Base-by-base conservation (phyloP, 495 filamentous ascomycete species). In the Penicillium parvum region DNA sequence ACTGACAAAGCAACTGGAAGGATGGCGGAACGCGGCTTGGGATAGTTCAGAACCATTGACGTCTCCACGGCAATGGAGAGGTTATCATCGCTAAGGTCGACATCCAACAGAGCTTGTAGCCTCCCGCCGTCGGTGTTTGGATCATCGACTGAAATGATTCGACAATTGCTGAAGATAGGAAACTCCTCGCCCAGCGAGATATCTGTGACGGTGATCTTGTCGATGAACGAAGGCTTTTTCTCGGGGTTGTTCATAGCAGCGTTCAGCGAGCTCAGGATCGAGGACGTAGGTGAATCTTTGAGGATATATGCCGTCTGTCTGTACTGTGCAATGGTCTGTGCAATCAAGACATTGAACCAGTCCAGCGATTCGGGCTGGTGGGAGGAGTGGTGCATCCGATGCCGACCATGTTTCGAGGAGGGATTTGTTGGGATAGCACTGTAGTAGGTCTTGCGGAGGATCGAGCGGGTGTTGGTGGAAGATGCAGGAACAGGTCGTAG, bases 341-440 rank as follows among this genome's bases (percentile, higher is more conserved):
- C 94, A 40, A 97, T 83, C 42, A 98, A 74, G 17, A 98, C 92
- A 63, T 98, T 98, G 74, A 98, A 97, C 92, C 92, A 98, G 61
- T 98, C 92, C 50, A 98, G 69, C n/a, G 84, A 89, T 66, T 98
- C 92, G n/a, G 92, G 94, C 63, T 96, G 91, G 61, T 98, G 92
- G 28, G 85, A 86, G 43, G 90, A 72, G 41, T 74, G 71, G 29
- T 71, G 69, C 53, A 72, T 66, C 38, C 66, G 52, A 32, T 71
- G 66, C 14, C 67, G 56, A 41, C 68, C 68, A 65, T 72, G 65
- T 55, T 72, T 71, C 19, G 53, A 50, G 8, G 64, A 53, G 11
- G 62, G 57, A 27, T 69, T 71, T 11, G 67, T 63, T 14, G 70
- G 70, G 22, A 74, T 81, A 39, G 95, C 88, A 66, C 92, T 96